Percentiles rank a stretch among this genome's conserved stretches.
Evolutionary conservation across 139 green algal genomes (phyloP).

Genomic region (Trebouxia sp.): DNA sequence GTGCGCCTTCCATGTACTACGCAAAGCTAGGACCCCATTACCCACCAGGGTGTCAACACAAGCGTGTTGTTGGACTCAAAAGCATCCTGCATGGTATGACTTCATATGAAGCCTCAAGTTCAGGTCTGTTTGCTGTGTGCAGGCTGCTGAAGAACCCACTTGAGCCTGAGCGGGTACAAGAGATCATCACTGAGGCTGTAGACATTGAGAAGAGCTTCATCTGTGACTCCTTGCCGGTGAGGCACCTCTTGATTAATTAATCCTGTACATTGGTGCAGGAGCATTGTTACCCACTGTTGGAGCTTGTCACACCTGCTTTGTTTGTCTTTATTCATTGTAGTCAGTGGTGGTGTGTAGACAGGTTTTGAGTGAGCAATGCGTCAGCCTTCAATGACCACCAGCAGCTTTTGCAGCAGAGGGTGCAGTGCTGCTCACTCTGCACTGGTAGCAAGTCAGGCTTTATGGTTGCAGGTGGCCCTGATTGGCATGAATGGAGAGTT

Average conservation of each 20-base stretch:
- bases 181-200: constrained; percentile 91
- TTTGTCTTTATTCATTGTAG: too few species aligned
- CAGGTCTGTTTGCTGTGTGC: constrained; percentile 25
- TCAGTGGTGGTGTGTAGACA: not conserved
- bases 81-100: too few species aligned
- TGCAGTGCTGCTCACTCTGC: too few species aligned
- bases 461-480: constrained; percentile 48
- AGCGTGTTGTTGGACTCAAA: too few species aligned
- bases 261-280: too few species aligned
- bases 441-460: not conserved
- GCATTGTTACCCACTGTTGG: too few species aligned
- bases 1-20: too few species aligned
- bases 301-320: too few species aligned
- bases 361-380: not conserved
- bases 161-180: constrained; percentile 52
- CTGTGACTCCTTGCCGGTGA: constrained; percentile 82
- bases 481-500: constrained; percentile 85
- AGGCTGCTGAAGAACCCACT: constrained; percentile 85
- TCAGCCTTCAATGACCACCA: too few species aligned
- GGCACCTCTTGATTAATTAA: not conserved
- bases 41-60: too few species aligned
- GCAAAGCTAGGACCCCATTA: too few species aligned
- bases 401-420: not conserved
- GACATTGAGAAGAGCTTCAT: constrained; percentile 96
- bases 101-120: too few species aligned